phyloP scores from a whole-genome alignment of 352 stramenopile genomes.

The Globisporangium rhizosaccharum region DNA sequence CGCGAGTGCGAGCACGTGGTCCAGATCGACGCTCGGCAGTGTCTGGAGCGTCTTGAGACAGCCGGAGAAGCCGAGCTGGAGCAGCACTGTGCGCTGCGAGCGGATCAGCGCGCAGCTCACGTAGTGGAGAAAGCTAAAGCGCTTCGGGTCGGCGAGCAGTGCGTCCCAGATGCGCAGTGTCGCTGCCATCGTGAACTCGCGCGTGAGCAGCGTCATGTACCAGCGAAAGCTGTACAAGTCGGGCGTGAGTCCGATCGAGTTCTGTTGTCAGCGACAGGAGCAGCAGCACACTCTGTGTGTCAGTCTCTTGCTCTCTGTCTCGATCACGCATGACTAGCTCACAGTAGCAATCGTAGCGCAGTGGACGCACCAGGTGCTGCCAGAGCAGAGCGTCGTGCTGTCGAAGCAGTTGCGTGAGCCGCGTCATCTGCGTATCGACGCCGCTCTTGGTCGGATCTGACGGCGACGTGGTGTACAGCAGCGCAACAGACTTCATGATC shows the following conservation, averaged over 20 bases:
- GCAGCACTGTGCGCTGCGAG: conserved; percentile 32
- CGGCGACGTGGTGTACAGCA: conserved; percentile 37
- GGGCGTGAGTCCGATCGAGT: conserved; percentile 50
- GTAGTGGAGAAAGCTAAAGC: conserved; percentile 72
- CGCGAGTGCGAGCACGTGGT: conserved; percentile 28
- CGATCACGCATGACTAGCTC: neutral
- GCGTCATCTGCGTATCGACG: conserved; percentile 51
- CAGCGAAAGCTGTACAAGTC: conserved; percentile 69
- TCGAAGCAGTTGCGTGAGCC: conserved; percentile 37
- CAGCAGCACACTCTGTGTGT: conserved; percentile 4
- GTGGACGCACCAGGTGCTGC: conserved; percentile 50
- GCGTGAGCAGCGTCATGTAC: conserved; percentile 63
- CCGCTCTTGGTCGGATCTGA: conserved; percentile 43
- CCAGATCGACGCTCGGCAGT: conserved; percentile 23
- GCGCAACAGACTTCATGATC: conserved; percentile 41
- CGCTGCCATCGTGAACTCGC: conserved; percentile 51
- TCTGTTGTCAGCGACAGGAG: conserved; percentile 20
- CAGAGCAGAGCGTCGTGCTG: conserved; percentile 60
- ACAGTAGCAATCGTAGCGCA: neutral
- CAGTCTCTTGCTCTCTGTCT: neutral
- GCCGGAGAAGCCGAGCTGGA: conserved; percentile 33
- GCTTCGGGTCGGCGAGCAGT: conserved; percentile 47
- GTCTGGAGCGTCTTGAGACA: conserved; percentile 43
- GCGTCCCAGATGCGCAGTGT: conserved; percentile 63
- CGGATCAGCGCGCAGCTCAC: conserved; percentile 49